Conservation (phyloP, 2,329 filamentous ascomycete species). For the Trichophyton mentagrophytes region DNA sequence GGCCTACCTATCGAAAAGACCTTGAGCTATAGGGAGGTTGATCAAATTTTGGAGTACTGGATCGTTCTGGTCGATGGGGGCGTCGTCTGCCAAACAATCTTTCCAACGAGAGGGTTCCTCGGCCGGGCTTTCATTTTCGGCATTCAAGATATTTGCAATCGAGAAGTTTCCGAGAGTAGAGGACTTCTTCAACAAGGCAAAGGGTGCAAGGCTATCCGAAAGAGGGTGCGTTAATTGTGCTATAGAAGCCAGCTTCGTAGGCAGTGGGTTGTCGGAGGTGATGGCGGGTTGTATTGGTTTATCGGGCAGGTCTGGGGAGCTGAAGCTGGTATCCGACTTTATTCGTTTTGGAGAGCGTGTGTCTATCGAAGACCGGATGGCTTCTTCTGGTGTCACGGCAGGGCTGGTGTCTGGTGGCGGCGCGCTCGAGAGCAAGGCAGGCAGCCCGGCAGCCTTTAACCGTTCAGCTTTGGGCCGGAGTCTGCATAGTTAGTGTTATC, state of each 20-base stretch:
- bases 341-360: neutral
- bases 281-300: neutral
- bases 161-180: conserved; percentile 19
- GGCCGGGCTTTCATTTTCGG: conserved; percentile 10
- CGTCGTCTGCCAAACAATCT: neutral
- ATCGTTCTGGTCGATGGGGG: conserved; percentile 16
- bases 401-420: neutral
- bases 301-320: neutral
- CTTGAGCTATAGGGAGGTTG: conserved; percentile 18
- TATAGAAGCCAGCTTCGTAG: neutral
- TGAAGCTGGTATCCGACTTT: neutral
- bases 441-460: conserved; percentile 5
- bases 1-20: conserved; percentile 21
- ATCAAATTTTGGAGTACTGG: conserved; percentile 20
- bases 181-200: conserved; percentile 13
- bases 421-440: conserved; percentile 2
- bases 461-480: conserved; percentile 15
- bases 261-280: neutral
- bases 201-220: conserved; percentile 13
- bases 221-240: neutral
- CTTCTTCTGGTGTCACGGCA: neutral
- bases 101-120: conserved; percentile 1
- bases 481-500: conserved; percentile 5
- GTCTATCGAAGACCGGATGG: neutral
- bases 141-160: conserved; percentile 15